phyloP scores from a whole-genome alignment of 495 filamentous ascomycete species.

The Neurospora sp. region DNA sequence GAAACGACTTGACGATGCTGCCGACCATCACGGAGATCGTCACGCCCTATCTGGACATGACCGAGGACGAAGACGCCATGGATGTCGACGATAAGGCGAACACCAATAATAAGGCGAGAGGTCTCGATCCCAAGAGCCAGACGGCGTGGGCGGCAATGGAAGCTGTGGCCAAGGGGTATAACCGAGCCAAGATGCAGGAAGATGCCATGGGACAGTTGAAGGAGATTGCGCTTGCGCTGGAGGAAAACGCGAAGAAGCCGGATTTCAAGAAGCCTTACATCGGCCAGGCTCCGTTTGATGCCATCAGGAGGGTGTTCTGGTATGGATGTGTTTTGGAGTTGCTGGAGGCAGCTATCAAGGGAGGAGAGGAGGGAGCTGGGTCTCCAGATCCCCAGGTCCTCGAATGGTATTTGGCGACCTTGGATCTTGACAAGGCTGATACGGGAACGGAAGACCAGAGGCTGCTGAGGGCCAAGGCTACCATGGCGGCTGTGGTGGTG shows the following conservation, averaged over 20 bases:
- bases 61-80: conserved; percentile 51
- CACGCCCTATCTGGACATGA: conserved; percentile 44
- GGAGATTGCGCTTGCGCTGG: conserved; percentile 19
- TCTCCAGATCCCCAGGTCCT: conserved; percentile 8
- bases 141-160: conserved; percentile 32
- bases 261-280: conserved; percentile 18
- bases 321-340: conserved; percentile 23
- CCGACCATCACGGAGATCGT: conserved; percentile 56
- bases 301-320: conserved; percentile 24
- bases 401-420: conserved; percentile 26
- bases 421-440: conserved; percentile 27
- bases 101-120: conserved; percentile 20
- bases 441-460: conserved; percentile 30
- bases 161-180: conserved; percentile 31
- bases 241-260: conserved; percentile 2
- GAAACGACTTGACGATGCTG: conserved; percentile 57
- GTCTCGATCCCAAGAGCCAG: conserved; percentile 22
- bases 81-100: conserved; percentile 34
- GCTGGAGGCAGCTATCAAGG: conserved; percentile 15
- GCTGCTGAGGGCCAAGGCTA: conserved; percentile 26
- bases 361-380: conserved; percentile 3
- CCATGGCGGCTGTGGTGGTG: conserved; percentile 20
- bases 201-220: conserved; percentile 21
- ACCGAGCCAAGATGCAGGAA: conserved; percentile 24
- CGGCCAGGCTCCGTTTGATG: conserved; percentile 11